These are phyloP conservation scores for Triglochin maritima DNA, from an alignment of 106 monocot species.

Conservation along the genomic window DNA sequence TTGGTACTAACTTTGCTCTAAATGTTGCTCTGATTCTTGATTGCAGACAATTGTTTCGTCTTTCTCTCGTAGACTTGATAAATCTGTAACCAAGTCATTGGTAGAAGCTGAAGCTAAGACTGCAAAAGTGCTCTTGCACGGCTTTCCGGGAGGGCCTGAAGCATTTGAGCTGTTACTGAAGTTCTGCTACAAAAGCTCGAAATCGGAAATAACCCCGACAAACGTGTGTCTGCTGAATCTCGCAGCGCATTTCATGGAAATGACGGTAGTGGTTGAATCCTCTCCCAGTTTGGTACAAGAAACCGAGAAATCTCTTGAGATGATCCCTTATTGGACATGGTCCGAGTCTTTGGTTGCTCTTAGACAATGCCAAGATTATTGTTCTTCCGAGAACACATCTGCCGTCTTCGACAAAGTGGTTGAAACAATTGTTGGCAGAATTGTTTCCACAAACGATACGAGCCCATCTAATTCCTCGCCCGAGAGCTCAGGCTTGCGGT, in stretches of 20 bases:
- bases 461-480: slow-evolving; percentile 62
- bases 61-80: slow-evolving; percentile 35
- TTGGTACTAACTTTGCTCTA: background rate
- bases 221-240: slow-evolving; percentile 35
- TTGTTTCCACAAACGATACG: slow-evolving; percentile 26
- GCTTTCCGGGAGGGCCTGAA: slow-evolving; percentile 54
- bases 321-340: slow-evolving; percentile 56
- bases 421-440: slow-evolving; percentile 47
- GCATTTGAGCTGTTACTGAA: slow-evolving; percentile 45
- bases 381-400: slow-evolving; percentile 9
- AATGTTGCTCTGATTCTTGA: background rate
- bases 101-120: slow-evolving; percentile 9
- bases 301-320: slow-evolving; percentile 33
- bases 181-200: slow-evolving; percentile 44
- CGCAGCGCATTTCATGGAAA: slow-evolving; percentile 46
- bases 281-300: slow-evolving; percentile 28
- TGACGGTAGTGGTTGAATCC: slow-evolving; percentile 14
- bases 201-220: slow-evolving; percentile 24
- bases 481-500: slow-evolving; percentile 56
- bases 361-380: slow-evolving; percentile 52
- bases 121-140: slow-evolving; percentile 34
- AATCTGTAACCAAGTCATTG: slow-evolving; percentile 25
- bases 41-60: slow-evolving; percentile 55
- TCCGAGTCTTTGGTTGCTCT: slow-evolving; percentile 38
- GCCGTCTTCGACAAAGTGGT: slow-evolving; percentile 35